Percentiles rank a stretch among this genome's conserved stretches.
Evolutionary conservation across 2,329 filamentous ascomycete genomes (phyloP).

Genomic region (Talaromyces sp.): DNA sequence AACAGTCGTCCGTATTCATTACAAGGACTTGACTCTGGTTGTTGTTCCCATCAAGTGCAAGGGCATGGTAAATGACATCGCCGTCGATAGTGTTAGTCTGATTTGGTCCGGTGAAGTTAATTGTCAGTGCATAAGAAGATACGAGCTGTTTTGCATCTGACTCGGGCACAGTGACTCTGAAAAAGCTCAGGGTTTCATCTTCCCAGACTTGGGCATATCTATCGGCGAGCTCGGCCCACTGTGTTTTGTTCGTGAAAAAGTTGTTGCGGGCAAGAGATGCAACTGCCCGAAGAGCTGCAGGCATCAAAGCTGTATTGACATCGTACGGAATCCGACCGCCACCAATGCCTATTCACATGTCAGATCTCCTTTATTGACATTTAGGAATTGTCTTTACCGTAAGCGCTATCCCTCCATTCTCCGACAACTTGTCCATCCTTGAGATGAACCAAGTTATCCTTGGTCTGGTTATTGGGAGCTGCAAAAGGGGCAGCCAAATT

Average conservation of each 20-base stretch:
- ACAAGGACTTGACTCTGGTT: conserved; percentile 53
- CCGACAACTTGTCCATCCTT: conserved; percentile 57
- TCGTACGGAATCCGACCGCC: conserved; percentile 64
- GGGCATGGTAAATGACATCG: conserved; percentile 55
- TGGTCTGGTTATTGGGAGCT: conserved; percentile 42
- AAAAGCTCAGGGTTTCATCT: conserved; percentile 59
- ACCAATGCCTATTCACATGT: conserved; percentile 43
- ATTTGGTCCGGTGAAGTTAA: conserved; percentile 48
- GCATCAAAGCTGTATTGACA: conserved; percentile 63
- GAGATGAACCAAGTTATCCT: conserved; percentile 59
- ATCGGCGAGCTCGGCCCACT: conserved; percentile 51
- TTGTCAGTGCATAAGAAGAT: conserved; percentile 47
- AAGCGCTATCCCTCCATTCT: conserved; percentile 62
- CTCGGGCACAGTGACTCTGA: conserved; percentile 49
- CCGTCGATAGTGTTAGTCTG: conserved; percentile 44
- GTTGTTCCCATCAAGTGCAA: conserved; percentile 56
- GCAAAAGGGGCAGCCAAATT: conserved; percentile 56
- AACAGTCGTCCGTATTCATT: conserved; percentile 65
- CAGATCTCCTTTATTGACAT: background rate
- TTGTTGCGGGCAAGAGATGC: conserved; percentile 51
- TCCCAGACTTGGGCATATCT: conserved; percentile 62
- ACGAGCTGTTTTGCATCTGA: conserved; percentile 50
- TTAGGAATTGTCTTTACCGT: too few species aligned
- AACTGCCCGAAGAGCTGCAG: conserved; percentile 61
- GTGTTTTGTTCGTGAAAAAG: conserved; percentile 47